Conservation (phyloP, 345 rosid genomes). For the Salix arbutifolia region DNA sequence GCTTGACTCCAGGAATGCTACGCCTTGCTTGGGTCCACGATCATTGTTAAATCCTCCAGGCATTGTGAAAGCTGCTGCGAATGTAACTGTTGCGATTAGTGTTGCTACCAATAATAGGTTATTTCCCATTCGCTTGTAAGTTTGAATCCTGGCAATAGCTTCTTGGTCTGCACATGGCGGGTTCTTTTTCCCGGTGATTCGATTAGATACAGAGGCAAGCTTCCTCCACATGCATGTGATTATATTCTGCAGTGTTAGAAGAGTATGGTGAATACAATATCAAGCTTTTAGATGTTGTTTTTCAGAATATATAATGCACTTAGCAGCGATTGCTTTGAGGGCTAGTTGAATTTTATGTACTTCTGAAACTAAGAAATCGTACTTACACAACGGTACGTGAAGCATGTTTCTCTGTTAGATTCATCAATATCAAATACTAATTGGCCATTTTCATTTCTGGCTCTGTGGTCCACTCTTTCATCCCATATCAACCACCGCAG, state of each 20-base stretch:
- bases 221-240: neutral
- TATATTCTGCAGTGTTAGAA: neutral
- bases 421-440: neutral
- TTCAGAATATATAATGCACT: neutral
- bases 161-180: neutral
- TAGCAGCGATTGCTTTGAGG: no score
- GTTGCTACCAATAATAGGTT: neutral
- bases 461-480: neutral
- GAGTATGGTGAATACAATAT: no score
- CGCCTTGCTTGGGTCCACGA: neutral
- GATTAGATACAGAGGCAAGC: neutral
- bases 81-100: neutral
- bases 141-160: neutral
- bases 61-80: neutral
- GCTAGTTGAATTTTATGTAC: no score
- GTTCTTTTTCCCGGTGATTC: neutral
- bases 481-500: neutral
- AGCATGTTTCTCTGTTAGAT: neutral
- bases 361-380: neutral
- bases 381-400: neutral
- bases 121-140: slow-evolving; percentile 2
- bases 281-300: no score
- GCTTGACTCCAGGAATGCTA: neutral
- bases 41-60: neutral
- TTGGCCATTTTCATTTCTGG: neutral